Evolutionary conservation across 352 stramenopile species (phyloP), one percentile per base, ranked within the genome.

Genomic region (Phytopythium sindhum): DNA sequence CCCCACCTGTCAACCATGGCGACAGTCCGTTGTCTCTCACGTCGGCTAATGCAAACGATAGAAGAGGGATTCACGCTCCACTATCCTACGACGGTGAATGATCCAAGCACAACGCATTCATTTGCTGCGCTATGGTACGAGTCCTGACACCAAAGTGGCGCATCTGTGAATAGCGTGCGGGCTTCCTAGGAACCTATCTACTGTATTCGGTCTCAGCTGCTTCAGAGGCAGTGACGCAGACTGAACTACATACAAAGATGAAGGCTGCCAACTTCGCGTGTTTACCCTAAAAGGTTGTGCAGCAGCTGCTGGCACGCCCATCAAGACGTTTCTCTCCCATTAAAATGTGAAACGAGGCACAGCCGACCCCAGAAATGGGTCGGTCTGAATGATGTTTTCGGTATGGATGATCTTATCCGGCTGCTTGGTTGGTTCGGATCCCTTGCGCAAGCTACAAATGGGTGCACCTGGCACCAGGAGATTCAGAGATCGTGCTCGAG

Each of bases 221-320:
- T 47, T 47, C 41, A 47, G 17, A 21, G 23, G 19, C 15, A 47
- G 15, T 47, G 41, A 47, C 15, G 41, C 21, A 9, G 15, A 17
- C 41, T 44, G 19, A 17, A 23, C 41, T 4, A 4, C 41, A n/a
- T 47, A 47, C 41, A 47, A 47, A 24, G 41, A 47, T 47, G 17
- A 47, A 51, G 44, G 44, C 44, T 51, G 21, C 44, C 44, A 51
- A 51, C 44, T 28, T 51, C 12, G 44, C 44, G 44, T 51, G 44
- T 51, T 51, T 29, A 51, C 19, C 19, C n/a, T 21, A 8, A 47
- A 24, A 17, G 15, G 12, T 17, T 19, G 39, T n/a, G 44, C n/a
- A 51, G n/a, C 44, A 51, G 44, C n/a, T 51, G 44, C n/a, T 29
- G n/a, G 14, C n/a, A 2, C 41, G 10, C 44, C 44, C 21, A 51